Conservation (phyloP, 495 filamentous ascomycete species). For the Hapsidospora chrysogenum region DNA sequence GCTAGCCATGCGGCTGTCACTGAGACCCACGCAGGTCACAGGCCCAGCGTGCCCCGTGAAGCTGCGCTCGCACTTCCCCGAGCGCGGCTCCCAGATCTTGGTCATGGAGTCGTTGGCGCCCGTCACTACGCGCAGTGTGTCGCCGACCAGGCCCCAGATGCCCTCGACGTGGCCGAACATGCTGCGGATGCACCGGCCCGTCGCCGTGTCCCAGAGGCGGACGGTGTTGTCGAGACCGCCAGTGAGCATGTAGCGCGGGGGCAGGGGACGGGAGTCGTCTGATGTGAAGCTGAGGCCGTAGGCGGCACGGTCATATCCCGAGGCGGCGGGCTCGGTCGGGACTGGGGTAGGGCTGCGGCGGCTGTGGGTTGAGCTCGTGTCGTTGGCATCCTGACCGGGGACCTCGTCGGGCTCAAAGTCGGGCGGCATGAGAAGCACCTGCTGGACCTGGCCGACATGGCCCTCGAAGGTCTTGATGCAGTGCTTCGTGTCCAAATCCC, state of each 20-base stretch:
- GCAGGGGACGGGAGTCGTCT: constrained; percentile 42
- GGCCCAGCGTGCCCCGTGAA: constrained; percentile 79
- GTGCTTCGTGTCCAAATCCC: constrained; percentile 70
- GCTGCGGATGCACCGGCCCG: constrained; percentile 66
- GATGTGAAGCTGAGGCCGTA: constrained; percentile 41
- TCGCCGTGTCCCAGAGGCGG: constrained; percentile 80
- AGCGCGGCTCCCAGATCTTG: constrained; percentile 77
- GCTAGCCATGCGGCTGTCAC: constrained; percentile 71
- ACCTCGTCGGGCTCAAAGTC: constrained; percentile 73
- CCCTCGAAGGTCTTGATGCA: constrained; percentile 73
- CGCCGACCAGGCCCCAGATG: constrained; percentile 85
- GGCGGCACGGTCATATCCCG: constrained; percentile 25
- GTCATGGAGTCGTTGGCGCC: constrained; percentile 89
- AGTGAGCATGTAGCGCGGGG: constrained; percentile 81
- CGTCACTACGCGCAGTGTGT: constrained; percentile 74
- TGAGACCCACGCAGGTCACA: constrained; percentile 82
- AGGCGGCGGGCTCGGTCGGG: constrained; percentile 16
- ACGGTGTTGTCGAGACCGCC: constrained; percentile 82
- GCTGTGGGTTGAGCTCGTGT: constrained; percentile 26
- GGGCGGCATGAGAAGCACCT: constrained; percentile 61
- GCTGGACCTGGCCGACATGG: constrained; percentile 93
- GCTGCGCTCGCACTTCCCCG: constrained; percentile 79
- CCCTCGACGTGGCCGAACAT: constrained; percentile 96
- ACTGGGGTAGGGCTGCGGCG: constrained; percentile 8
- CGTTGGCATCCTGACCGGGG: constrained; percentile 37